Percentiles rank a stretch among this genome's conserved stretches.
phyloP scores from a whole-genome alignment of 495 filamentous ascomycete genomes.

The Trichoderma gamsii region DNA sequence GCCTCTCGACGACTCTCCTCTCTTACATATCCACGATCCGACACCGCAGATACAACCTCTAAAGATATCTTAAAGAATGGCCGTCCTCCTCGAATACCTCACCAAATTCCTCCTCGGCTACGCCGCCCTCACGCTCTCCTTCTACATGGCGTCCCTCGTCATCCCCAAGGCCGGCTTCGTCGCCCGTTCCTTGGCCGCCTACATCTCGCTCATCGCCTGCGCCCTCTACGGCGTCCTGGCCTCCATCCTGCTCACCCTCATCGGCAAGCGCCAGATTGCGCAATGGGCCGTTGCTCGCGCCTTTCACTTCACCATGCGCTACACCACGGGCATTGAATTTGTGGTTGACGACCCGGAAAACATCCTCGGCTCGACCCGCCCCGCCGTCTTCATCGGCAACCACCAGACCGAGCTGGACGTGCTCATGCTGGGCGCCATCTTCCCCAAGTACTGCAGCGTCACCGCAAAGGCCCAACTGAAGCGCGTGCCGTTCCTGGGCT shows the following conservation, averaged over 20 bases:
- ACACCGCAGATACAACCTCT: neutral
- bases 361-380: conserved; percentile 58
- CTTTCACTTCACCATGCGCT: conserved; percentile 76
- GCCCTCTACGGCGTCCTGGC: conserved; percentile 73
- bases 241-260: conserved; percentile 62
- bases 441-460: conserved; percentile 86
- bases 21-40: neutral
- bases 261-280: conserved; percentile 65
- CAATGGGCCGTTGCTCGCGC: conserved; percentile 79
- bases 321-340: conserved; percentile 73
- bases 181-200: conserved; percentile 66
- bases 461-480: conserved; percentile 86
- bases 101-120: conserved; percentile 53
- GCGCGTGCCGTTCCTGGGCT: conserved; percentile 80
- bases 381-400: conserved; percentile 87
- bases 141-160: conserved; percentile 46
- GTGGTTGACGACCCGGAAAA: conserved; percentile 62
- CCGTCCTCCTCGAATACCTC: conserved; percentile 33
- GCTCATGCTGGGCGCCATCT: conserved; percentile 76
- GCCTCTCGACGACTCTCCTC: neutral
- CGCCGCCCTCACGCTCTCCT: conserved; percentile 49
- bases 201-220: conserved; percentile 57
- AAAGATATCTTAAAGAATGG: neutral
- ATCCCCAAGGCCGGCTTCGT: conserved; percentile 57
- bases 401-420: conserved; percentile 96